Evolutionary conservation across 495 filamentous ascomycete species (phyloP).

Genomic region (Viridothelium virens): DNA sequence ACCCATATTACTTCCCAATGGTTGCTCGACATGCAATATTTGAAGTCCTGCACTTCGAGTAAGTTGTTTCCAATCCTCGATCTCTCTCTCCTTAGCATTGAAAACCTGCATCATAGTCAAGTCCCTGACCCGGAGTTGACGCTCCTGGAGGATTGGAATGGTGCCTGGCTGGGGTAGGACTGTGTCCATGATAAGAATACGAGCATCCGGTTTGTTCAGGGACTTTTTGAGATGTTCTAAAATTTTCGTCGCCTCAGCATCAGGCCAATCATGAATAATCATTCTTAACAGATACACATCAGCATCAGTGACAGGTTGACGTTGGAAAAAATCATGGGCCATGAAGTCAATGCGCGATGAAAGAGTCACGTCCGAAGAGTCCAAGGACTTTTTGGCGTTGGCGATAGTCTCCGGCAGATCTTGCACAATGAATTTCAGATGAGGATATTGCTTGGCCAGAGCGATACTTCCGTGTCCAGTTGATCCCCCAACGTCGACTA

Average conservation of each 20-base stretch:
- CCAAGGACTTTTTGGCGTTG: neutral
- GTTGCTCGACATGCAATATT: conserved; percentile 2
- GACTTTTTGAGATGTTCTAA: conserved; percentile 11
- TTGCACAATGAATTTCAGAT: conserved; percentile 16
- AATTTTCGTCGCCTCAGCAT: conserved; percentile 7
- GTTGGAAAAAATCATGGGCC: conserved; percentile 16
- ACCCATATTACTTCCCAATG: conserved; percentile 6
- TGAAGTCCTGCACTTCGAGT: neutral
- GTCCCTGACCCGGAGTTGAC: conserved; percentile 13
- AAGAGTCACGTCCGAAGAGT: neutral
- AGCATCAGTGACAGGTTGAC: conserved; percentile 12
- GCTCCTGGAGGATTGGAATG: conserved; percentile 7
- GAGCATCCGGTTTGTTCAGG: conserved; percentile 7
- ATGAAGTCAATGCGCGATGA: conserved; percentile 11
- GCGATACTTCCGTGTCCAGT: conserved; percentile 15
- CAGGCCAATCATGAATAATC: conserved; percentile 16
- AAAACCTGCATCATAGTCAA: conserved; percentile 15
- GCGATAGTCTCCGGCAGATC: conserved; percentile 16
- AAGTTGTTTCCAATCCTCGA: conserved; percentile 35
- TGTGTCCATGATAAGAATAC: conserved; percentile 16
- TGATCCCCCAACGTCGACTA: conserved; percentile 16
- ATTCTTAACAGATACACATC: conserved; percentile 13
- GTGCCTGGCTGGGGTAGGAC: conserved; percentile 11
- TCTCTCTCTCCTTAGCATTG: conserved; percentile 15
- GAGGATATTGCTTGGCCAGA: conserved; percentile 12